Evolutionary conservation across 2,329 filamentous ascomycete genomes (phyloP).

Genomic region (Pestalotiopsis sp.): DNA sequence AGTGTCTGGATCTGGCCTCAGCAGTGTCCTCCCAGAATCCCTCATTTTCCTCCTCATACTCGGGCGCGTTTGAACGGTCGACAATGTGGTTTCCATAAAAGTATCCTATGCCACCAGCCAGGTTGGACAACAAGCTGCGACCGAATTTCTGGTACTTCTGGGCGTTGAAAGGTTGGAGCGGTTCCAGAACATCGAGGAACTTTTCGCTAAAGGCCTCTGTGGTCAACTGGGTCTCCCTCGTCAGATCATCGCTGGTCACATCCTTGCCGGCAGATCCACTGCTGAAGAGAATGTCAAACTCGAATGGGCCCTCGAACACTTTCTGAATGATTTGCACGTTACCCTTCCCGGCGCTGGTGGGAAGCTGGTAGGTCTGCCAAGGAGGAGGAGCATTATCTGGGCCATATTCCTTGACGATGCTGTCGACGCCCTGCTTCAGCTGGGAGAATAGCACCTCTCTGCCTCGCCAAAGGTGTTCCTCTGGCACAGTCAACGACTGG

Average conservation of each 20-base stretch:
- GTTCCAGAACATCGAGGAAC: constrained; percentile 73
- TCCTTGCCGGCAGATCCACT: constrained; percentile 69
- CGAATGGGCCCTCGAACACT: constrained; percentile 85
- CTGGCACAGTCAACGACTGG: constrained; percentile 67
- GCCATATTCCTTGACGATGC: constrained; percentile 51
- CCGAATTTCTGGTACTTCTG: constrained; percentile 78
- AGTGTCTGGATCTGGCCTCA: constrained; percentile 70
- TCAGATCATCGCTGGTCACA: constrained; percentile 65
- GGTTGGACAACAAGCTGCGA: constrained; percentile 90
- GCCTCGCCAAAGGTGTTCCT: constrained; percentile 79
- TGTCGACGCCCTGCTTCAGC: constrained; percentile 52
- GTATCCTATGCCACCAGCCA: constrained; percentile 92
- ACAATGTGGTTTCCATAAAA: constrained; percentile 89
- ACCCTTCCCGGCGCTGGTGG: constrained; percentile 68
- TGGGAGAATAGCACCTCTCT: constrained; percentile 66
- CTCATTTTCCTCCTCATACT: constrained; percentile 94
- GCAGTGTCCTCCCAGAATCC: constrained; percentile 94
- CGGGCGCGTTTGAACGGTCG: constrained; percentile 86
- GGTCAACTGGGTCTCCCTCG: constrained; percentile 67
- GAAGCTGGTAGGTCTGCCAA: constrained; percentile 81
- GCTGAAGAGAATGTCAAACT: constrained; percentile 91
- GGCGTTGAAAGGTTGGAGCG: constrained; percentile 74
- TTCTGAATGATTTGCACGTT: constrained; percentile 92
- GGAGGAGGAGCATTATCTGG: constrained; percentile 74
- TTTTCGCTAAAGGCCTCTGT: constrained; percentile 73